These are phyloP conservation scores for Phytophthora tubulina DNA, from an alignment of 352 stramenopile genomes.

Conservation along the genomic window DNA sequence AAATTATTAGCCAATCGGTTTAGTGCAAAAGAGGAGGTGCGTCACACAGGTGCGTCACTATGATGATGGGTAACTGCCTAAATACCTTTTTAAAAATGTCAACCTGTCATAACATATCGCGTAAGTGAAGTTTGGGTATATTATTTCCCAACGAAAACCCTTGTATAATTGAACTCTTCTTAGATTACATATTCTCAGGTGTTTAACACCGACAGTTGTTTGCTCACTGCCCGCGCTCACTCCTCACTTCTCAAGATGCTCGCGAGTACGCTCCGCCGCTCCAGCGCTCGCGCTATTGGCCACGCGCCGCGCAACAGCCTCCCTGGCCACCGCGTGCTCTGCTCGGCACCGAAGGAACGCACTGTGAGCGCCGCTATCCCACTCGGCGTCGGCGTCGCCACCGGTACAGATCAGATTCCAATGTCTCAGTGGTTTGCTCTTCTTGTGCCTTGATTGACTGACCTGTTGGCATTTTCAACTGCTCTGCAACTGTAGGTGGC, in stretches of 20 bases:
- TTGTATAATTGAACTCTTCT: neutral
- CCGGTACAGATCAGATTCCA: constrained; percentile 28
- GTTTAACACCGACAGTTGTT: constrained; percentile 15
- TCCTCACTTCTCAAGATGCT: constrained; percentile 39
- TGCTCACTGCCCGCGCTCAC: neutral
- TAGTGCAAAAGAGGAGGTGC: constrained; percentile 6
- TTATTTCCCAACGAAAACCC: neutral
- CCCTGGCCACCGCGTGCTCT: constrained; percentile 51
- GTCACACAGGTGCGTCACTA: constrained; percentile 26
- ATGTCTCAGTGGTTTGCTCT: neutral
- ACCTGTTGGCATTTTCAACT: constrained; percentile 9
- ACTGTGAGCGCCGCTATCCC: constrained; percentile 52
- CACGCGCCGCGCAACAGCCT: constrained; percentile 20
- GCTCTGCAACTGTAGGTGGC: constrained; percentile 45
- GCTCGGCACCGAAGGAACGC: constrained; percentile 53
- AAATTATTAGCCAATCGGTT: constrained; percentile 20
- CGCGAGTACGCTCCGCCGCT: constrained; percentile 34
- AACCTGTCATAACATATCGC: neutral
- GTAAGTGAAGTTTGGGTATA: neutral
- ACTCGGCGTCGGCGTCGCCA: constrained; percentile 54
- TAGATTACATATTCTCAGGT: neutral
- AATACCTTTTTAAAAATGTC: constrained; percentile 2
- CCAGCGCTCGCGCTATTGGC: constrained; percentile 14
- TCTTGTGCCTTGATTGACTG: neutral
- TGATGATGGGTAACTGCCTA: constrained; percentile 1